These are phyloP conservation scores for Pochonia chlamydosporia DNA, from an alignment of 2,329 filamentous ascomycete genomes.

Conservation along the genomic window DNA sequence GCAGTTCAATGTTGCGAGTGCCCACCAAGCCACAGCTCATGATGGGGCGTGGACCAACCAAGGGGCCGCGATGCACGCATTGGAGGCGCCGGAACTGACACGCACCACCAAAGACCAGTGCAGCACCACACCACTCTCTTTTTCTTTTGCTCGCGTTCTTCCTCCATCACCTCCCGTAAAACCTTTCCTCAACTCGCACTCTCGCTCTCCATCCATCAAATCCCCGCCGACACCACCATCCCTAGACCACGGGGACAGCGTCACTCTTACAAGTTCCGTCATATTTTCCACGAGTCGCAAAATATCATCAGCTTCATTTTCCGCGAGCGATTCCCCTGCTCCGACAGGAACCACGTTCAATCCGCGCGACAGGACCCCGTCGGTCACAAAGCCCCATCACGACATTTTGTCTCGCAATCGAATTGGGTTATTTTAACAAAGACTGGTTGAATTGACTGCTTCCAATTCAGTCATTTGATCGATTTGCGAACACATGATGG, in stretches of 20 bases:
- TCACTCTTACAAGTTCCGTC: neutral
- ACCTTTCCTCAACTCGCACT: neutral
- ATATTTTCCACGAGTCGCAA: neutral
- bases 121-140: neutral
- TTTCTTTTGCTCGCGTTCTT: neutral
- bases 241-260: neutral
- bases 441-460: neutral
- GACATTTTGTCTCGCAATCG: neutral
- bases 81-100: conserved; percentile 6
- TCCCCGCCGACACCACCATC: neutral
- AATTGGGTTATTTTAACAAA: neutral
- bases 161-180: neutral
- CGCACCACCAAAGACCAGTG: conserved; percentile 3
- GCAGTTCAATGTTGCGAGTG: neutral
- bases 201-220: neutral
- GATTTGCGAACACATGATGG: conserved; percentile 17
- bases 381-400: neutral
- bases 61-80: conserved; percentile 10
- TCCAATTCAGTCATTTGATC: neutral
- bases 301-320: neutral
- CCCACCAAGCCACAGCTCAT: conserved; percentile 8
- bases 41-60: conserved; percentile 14
- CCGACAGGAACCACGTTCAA: neutral
- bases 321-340: neutral
- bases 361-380: neutral